phyloP scores from a whole-genome alignment of 2,329 filamentous ascomycete species.

The Curvularia spicifera region DNA sequence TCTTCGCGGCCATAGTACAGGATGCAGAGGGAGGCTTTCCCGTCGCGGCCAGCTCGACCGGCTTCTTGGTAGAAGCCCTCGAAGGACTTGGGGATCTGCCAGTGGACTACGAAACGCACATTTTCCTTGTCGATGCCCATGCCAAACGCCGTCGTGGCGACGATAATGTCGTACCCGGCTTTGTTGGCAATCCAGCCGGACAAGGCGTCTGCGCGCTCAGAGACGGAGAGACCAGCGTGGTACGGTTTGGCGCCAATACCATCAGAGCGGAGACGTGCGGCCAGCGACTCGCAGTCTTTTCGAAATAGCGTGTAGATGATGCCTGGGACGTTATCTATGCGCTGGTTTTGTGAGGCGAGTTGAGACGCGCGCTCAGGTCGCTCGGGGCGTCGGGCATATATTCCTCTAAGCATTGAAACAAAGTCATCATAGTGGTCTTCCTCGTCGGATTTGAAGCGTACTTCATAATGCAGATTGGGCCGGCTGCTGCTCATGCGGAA shows the following conservation, averaged over 20 bases:
- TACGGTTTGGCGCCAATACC: conserved; percentile 77
- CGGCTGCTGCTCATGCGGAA: conserved; percentile 86
- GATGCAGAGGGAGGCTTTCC: conserved; percentile 84
- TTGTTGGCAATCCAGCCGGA: conserved; percentile 74
- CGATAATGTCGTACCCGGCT: conserved; percentile 84
- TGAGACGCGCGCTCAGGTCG: conserved; percentile 64
- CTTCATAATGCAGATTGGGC: conserved; percentile 87
- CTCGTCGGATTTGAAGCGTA: conserved; percentile 80
- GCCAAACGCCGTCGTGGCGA: conserved; percentile 93
- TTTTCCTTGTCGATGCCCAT: conserved; percentile 98
- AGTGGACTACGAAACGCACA: conserved; percentile 93
- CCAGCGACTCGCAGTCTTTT: conserved; percentile 75
- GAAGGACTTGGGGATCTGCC: conserved; percentile 91
- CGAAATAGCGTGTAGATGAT: conserved; percentile 82
- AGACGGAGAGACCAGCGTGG: conserved; percentile 71
- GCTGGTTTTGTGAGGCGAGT: conserved; percentile 58
- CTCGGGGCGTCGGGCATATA: conserved; percentile 71
- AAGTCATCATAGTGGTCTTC: conserved; percentile 78
- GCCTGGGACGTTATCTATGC: conserved; percentile 70
- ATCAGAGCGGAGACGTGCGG: conserved; percentile 68
- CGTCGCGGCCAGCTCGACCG: conserved; percentile 87
- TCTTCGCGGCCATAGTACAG: conserved; percentile 92
- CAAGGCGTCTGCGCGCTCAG: conserved; percentile 72
- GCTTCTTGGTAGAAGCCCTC: conserved; percentile 97
- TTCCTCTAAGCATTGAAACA: conserved; percentile 74